These are phyloP conservation scores for Colletotrichum sidae DNA, from an alignment of 2,329 filamentous ascomycete species.

Conservation along the genomic window DNA sequence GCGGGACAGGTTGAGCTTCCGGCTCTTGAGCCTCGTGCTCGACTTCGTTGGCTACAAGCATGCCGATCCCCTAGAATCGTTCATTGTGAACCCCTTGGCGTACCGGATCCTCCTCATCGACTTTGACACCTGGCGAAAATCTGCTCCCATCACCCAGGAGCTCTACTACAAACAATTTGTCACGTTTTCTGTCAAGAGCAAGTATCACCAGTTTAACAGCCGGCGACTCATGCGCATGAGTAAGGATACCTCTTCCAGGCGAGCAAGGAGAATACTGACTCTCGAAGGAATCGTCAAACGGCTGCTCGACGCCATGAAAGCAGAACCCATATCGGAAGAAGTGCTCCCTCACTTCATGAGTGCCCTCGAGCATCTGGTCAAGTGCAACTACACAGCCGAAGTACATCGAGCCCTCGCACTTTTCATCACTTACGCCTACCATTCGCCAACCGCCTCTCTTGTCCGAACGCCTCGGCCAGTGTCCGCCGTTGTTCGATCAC, in stretches of 20 bases:
- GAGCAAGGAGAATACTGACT: slow-evolving; percentile 35
- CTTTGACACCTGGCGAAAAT: slow-evolving; percentile 90
- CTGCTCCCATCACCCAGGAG: slow-evolving; percentile 80
- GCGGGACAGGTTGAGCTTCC: slow-evolving; percentile 65
- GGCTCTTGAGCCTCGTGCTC: slow-evolving; percentile 81
- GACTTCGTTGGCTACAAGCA: slow-evolving; percentile 91
- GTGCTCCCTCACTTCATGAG: slow-evolving; percentile 81
- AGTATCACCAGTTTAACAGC: slow-evolving; percentile 92
- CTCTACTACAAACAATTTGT: slow-evolving; percentile 95
- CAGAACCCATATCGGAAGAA: slow-evolving; percentile 78
- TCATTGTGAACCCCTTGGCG: slow-evolving; percentile 95
- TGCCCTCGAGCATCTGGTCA: slow-evolving; percentile 83
- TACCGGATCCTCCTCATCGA: slow-evolving; percentile 94
- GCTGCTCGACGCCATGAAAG: slow-evolving; percentile 89
- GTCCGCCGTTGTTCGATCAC: slow-evolving; percentile 52
- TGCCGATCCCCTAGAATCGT: slow-evolving; percentile 82
- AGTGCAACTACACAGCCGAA: slow-evolving; percentile 84
- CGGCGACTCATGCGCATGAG: slow-evolving; percentile 90
- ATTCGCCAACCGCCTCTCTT: slow-evolving; percentile 63
- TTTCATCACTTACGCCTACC: slow-evolving; percentile 93
- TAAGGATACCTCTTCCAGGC: slow-evolving; percentile 57
- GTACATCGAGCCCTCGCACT: slow-evolving; percentile 88
- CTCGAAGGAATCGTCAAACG: slow-evolving; percentile 85
- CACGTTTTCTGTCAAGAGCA: slow-evolving; percentile 89
- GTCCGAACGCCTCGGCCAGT: slow-evolving; percentile 63